A percentile compares a stretch with the other conserved stretches of the same genome.
Conservation (phyloP, 1,139 yeast genomes). For the Magnusiomyces fungicola region DNA sequence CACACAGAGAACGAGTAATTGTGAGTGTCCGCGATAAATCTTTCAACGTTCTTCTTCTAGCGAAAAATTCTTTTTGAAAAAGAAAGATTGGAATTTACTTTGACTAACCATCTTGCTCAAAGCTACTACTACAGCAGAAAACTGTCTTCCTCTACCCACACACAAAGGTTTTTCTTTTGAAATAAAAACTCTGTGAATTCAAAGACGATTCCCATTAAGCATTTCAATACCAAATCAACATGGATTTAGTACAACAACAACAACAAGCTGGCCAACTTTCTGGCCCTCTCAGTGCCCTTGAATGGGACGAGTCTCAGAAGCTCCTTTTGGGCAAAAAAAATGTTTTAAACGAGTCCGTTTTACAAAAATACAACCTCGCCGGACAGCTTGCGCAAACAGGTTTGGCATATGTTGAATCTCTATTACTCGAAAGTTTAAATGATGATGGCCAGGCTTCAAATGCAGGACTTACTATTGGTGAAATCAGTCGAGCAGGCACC, state of each 20-base stretch:
- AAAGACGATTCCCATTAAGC: too few relatives aligned
- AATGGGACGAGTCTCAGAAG: conserved; percentile 39
- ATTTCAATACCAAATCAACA: too few relatives aligned
- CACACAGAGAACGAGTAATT: too few relatives aligned
- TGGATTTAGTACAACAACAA: conserved; percentile 2
- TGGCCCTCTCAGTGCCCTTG: background rate
- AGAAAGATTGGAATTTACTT: too few relatives aligned
- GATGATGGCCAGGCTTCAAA: conserved; percentile 21
- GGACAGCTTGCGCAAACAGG: conserved; percentile 92
- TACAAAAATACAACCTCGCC: conserved; percentile 81
- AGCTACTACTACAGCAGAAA: too few relatives aligned
- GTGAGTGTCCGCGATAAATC: too few relatives aligned
- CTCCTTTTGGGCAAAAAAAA: conserved; percentile 69
- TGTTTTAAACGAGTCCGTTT: conserved; percentile 49
- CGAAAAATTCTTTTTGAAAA: too few relatives aligned
- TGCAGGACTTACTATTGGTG: conserved; percentile 47
- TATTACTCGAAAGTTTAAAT: conserved; percentile 61
- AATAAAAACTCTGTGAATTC: too few relatives aligned
- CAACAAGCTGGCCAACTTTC: background rate
- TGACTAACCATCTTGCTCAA: too few relatives aligned
- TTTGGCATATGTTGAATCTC: conserved; percentile 53
- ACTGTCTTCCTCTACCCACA: too few relatives aligned
- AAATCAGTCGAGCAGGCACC: conserved; percentile 76
- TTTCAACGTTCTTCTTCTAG: too few relatives aligned
- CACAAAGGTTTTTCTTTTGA: too few relatives aligned